A percentile compares a stretch with the other conserved stretches of the same genome.
Evolutionary conservation across 768 basidiomycete genomes (phyloP).

Genomic region (Pholiota conissans): DNA sequence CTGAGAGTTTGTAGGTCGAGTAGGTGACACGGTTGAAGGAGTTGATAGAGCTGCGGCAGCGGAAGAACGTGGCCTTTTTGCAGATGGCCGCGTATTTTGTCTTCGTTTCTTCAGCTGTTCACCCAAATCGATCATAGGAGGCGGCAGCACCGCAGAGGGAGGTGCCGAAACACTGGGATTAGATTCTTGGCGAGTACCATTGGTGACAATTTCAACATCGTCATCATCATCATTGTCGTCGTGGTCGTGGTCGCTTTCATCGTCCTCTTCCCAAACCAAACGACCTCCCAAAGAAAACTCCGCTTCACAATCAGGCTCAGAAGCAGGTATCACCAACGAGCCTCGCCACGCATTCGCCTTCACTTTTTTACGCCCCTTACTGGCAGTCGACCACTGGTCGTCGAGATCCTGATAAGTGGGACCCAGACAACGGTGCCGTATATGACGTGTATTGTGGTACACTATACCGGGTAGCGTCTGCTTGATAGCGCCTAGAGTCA

Average conservation of each 20-base stretch:
- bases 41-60: background rate
- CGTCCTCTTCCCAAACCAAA: background rate
- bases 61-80: background rate
- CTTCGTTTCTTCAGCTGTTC: slow-evolving; percentile 14
- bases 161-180: background rate
- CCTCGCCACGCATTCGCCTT: background rate
- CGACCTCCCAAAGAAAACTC: background rate
- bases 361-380: background rate
- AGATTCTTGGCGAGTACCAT: background rate
- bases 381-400: background rate
- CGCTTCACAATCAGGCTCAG: too few relatives aligned
- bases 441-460: background rate
- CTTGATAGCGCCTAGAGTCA: background rate
- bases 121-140: slow-evolving; percentile 18
- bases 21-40: background rate
- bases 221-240: background rate
- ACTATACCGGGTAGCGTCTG: background rate
- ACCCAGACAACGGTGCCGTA: background rate
- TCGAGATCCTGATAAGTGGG: background rate
- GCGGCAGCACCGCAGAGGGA: background rate
- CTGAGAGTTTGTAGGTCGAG: background rate
- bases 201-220: background rate
- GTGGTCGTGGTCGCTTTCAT: background rate
- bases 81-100: background rate
- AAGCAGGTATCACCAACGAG: too few relatives aligned